Conservation (phyloP, 2,329 filamentous ascomycete species). For the Byssothecium circinans region DNA sequence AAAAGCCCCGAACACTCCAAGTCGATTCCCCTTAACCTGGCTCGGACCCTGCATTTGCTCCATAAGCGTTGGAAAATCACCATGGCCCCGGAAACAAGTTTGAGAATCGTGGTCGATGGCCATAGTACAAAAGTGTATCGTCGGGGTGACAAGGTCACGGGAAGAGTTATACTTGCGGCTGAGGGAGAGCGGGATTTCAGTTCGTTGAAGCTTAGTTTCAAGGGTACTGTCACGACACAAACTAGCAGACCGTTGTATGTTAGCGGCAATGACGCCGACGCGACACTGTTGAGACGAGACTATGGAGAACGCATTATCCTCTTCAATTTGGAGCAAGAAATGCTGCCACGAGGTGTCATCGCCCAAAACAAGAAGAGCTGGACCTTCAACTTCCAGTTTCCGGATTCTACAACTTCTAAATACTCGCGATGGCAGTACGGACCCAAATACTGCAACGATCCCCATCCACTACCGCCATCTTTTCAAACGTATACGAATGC, state of each 20-base stretch:
- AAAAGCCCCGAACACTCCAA: slow-evolving; percentile 1
- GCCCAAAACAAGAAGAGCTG: slow-evolving; percentile 34
- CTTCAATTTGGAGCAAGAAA: slow-evolving; percentile 31
- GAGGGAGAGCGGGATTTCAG: slow-evolving; percentile 32
- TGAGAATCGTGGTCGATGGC: slow-evolving; percentile 37
- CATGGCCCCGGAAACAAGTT: slow-evolving; percentile 27
- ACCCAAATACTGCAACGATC: slow-evolving; percentile 31
- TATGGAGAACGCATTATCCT: slow-evolving; percentile 34
- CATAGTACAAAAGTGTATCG: slow-evolving; percentile 32
- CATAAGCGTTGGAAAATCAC: slow-evolving; percentile 11
- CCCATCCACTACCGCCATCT: slow-evolving; percentile 38
- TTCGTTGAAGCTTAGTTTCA: slow-evolving; percentile 33
- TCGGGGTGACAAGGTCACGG: slow-evolving; percentile 38
- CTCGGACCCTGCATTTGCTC: slow-evolving; percentile 32
- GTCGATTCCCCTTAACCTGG: slow-evolving; percentile 22
- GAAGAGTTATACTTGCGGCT: slow-evolving; percentile 32
- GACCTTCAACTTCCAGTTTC: slow-evolving; percentile 41
- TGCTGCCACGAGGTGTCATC: slow-evolving; percentile 22
- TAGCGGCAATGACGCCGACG: slow-evolving; percentile 17
- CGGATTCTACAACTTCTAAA: slow-evolving; percentile 30
- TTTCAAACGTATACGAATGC: slow-evolving; percentile 30
- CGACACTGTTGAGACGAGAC: slow-evolving; percentile 17
- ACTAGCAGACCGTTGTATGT: slow-evolving; percentile 31
- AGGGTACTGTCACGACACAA: slow-evolving; percentile 36
- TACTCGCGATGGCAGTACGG: slow-evolving; percentile 31